Evolutionary conservation across 331 rosid species (phyloP).

Genomic region (Acacia concinna): DNA sequence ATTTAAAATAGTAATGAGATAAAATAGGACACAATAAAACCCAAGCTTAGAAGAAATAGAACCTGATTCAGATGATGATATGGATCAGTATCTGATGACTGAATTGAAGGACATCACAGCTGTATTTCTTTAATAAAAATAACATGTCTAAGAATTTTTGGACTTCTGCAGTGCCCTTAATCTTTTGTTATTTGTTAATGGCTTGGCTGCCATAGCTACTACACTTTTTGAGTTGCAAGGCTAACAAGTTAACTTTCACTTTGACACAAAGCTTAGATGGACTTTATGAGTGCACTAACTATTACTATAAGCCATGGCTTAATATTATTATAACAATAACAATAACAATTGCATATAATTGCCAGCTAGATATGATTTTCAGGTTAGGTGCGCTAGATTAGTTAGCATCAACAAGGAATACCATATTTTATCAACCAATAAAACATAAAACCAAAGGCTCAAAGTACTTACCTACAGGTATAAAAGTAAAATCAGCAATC

Average conservation of each 20-base stretch:
- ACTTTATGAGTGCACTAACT: background rate
- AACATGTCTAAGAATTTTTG: background rate
- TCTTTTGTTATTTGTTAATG: background rate
- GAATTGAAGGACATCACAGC: background rate
- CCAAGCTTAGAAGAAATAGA: background rate
- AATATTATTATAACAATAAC: background rate
- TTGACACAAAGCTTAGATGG: background rate
- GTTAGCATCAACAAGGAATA: background rate
- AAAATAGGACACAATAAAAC: background rate
- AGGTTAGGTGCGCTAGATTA: background rate
- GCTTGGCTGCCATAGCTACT: background rate
- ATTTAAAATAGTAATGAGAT: background rate
- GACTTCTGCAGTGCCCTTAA: background rate
- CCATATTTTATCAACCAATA: background rate
- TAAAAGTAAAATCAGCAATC: constrained; percentile 83
- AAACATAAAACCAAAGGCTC: background rate
- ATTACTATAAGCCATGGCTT: background rate
- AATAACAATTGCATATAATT: background rate
- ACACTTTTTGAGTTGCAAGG: background rate
- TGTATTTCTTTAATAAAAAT: too few species aligned
- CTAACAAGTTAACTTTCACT: background rate
- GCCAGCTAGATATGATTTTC: background rate
- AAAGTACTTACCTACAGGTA: constrained; percentile 72
- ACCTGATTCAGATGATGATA: background rate
- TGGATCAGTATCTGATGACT: too few species aligned